Percentiles rank a stretch among this genome's conserved stretches.
Evolutionary conservation across 2,329 filamentous ascomycete species (phyloP).

Genomic region (Xylaria sp.): DNA sequence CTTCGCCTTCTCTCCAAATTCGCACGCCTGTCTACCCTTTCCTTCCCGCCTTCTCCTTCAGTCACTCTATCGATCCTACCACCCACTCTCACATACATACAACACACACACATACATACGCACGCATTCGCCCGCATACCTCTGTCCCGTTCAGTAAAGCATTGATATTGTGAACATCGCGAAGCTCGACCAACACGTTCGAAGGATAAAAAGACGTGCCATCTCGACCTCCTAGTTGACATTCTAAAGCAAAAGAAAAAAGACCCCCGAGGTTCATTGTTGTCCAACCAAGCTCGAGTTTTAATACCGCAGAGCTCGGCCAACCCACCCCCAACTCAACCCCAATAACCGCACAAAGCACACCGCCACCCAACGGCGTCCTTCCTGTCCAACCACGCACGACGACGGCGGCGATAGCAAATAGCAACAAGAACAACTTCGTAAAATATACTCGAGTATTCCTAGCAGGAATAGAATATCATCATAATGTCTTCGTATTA

Average conservation of each 20-base stretch:
- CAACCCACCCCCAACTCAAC: constrained; percentile 18
- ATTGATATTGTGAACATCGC: constrained; percentile 13
- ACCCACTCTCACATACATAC: constrained; percentile 1
- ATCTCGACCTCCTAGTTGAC: constrained; percentile 6
- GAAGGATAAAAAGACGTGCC: constrained; percentile 1
- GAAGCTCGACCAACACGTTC: constrained; percentile 12
- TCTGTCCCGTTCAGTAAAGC: constrained; percentile 13
- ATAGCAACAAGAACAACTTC: constrained; percentile 21
- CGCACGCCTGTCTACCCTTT: constrained; percentile 17
- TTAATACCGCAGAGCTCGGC: constrained; percentile 31
- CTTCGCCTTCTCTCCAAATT: constrained; percentile 29
- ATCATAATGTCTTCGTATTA: constrained; percentile 66
- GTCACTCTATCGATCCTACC: constrained; percentile 8
- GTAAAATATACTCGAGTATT: constrained; percentile 20
- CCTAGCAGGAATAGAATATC: constrained; percentile 13
- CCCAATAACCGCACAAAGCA: constrained; percentile 12
- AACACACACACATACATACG: no score
- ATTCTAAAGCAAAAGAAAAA: constrained; percentile 1
- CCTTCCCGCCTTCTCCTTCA: constrained; percentile 21
- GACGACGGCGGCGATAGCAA: no score
- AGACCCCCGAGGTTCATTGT: constrained; percentile 19
- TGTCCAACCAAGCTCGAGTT: constrained; percentile 14
- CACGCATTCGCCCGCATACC: constrained; percentile 20
- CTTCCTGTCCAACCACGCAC: constrained; percentile 27
- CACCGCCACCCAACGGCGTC: constrained; percentile 29